Conservation (phyloP, 305 asterid genomes). For the Ruellia speciosa region DNA sequence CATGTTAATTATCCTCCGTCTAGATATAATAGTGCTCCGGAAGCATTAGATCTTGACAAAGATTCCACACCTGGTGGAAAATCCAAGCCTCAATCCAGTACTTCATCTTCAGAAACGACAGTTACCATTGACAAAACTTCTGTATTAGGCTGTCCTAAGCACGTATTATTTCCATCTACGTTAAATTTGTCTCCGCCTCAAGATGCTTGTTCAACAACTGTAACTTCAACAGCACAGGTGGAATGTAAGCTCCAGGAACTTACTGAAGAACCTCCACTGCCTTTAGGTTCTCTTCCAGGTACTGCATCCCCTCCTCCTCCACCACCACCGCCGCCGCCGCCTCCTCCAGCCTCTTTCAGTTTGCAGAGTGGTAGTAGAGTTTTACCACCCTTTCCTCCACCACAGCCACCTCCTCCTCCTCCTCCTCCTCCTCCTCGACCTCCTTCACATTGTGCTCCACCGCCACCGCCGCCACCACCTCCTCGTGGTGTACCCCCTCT, state of each 20-base stretch:
- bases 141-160: constrained; percentile 35
- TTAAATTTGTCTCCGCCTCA: constrained; percentile 35
- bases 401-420: constrained; percentile 1
- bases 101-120: constrained; percentile 42
- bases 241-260: constrained; percentile 28
- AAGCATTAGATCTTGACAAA: constrained; percentile 46
- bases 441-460: constrained; percentile 22
- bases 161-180: constrained; percentile 36
- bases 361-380: neutral
- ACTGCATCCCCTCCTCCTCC: constrained; percentile 17
- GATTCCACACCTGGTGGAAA: constrained; percentile 54
- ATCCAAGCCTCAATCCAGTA: constrained; percentile 39
- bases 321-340: constrained; percentile 27
- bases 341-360: constrained; percentile 5
- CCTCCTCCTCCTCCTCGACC: constrained; percentile 26
- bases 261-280: constrained; percentile 23
- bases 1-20: constrained; percentile 85
- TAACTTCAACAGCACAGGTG: constrained; percentile 27
- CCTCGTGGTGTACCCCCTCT: too few species aligned
- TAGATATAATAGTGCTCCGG: constrained; percentile 85
- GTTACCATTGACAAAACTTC: constrained; percentile 25
- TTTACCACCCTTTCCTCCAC: neutral
- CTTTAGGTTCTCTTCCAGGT: constrained; percentile 21
- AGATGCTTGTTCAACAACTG: constrained; percentile 27
- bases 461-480: constrained; percentile 32